Base-by-base conservation (phyloP, 345 rosid species). In the Eucalyptus melliodora region DNA sequence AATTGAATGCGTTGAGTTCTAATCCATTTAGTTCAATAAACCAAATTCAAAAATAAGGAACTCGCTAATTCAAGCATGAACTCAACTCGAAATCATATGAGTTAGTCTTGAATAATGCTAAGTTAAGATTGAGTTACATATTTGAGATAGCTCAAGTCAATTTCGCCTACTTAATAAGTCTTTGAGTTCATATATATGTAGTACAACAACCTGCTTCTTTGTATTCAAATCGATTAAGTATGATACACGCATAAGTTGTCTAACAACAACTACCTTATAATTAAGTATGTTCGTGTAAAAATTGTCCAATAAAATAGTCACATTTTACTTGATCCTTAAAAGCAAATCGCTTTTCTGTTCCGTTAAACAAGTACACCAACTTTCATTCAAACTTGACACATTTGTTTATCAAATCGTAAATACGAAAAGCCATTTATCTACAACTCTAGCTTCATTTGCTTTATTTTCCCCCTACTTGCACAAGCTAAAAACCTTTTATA, bases 171-270 rank as follows among this genome's bases (percentile, higher is more conserved):
- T 69, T 69, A 9, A 8, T 17, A 31, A 69, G 81, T 69, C 26
- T 69, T 17, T 65, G 40, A 65, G 77, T n/a, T 65, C 21, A 65
- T n/a, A 65, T 65, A 34, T 17, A 69, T 17, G 21, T 34, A 72
- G 14, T 3, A 72, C 45, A 37, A 34, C 8, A 6, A 19, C 26
- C 1, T 10, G 2, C 26, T 37, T 72, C 45, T 72, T 1, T 0
- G 40, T 9, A 34, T 10, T 72, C 14, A 72, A 72, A 72, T 72
- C 24, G 10, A 31, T 67, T 16, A 31, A 72, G 45, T 12, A 72
- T 67, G 42, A 67, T 67, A 31, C 4, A 17, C 5, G 2, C 45
- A 3, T 9, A 69, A 69, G 27, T 19, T 72, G 24, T 16, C 80
- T 9, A 31, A 31, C 42, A 69, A 8, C 21, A 16, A 17, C 44